phyloP scores from a whole-genome alignment of 345 rosid species.

The Luvunga scandens region DNA sequence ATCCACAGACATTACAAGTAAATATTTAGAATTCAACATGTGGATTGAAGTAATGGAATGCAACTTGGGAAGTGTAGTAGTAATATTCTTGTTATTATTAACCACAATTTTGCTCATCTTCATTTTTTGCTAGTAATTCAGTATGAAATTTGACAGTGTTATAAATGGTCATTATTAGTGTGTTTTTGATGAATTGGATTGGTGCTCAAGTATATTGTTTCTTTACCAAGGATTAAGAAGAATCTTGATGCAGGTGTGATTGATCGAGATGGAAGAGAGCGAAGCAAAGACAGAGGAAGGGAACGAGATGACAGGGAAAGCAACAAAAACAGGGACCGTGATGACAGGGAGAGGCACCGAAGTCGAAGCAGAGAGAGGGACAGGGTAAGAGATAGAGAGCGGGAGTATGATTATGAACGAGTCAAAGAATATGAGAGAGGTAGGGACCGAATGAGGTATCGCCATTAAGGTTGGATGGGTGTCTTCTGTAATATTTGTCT shows the following conservation, averaged over 20 bases:
- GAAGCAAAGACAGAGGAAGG: conserved; percentile 81
- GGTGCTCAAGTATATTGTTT: not conserved
- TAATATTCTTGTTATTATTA: not conserved
- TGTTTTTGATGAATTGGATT: not conserved
- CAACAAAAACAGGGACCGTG: conserved; percentile 51
- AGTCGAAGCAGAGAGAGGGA: conserved; percentile 74
- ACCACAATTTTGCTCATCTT: not conserved
- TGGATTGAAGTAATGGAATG: not conserved
- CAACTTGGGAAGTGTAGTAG: not conserved
- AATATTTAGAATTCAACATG: not conserved
- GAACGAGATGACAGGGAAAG: conserved; percentile 57
- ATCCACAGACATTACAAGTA: not conserved
- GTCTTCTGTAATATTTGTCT: not conserved
- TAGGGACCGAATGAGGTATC: conserved; percentile 52
- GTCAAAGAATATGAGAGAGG: conserved; percentile 61
- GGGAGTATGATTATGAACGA: conserved; percentile 51
- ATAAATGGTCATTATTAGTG: not conserved
- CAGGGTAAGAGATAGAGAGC: conserved; percentile 47
- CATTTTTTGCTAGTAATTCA: not conserved
- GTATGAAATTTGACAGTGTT: not conserved
- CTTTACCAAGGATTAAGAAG: not conserved
- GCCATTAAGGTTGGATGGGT: conserved; percentile 29
- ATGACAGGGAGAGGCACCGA: conserved; percentile 60
- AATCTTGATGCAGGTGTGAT: conserved; percentile 38
- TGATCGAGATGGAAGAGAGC: conserved; percentile 72